Conservation (phyloP, 257 asterid species). For the Parsonsia alboflavescens region DNA sequence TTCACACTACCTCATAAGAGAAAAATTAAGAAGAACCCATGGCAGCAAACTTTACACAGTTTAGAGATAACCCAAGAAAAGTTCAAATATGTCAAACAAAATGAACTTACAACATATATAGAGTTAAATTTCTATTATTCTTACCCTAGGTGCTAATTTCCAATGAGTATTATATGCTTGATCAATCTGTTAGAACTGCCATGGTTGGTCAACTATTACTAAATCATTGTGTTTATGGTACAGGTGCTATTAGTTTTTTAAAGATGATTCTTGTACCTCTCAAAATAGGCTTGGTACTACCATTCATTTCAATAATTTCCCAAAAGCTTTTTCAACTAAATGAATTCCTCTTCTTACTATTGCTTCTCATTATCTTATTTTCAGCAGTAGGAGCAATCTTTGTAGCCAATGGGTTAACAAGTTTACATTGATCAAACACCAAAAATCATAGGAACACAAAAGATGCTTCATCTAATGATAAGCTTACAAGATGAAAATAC, state of each 20-base stretch:
- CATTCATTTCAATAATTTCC: neutral
- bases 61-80: neutral
- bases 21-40: too few relatives aligned
- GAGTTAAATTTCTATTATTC: neutral
- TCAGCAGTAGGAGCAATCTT: constrained; percentile 95
- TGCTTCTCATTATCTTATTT: constrained; percentile 15
- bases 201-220: neutral
- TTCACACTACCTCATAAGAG: neutral
- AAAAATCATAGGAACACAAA: too few relatives aligned
- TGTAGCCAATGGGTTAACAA: too few relatives aligned
- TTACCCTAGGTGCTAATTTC: neutral
- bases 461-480: too few relatives aligned
- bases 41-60: neutral
- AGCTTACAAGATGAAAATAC: too few relatives aligned
- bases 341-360: constrained; percentile 11
- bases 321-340: neutral
- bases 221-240: constrained; percentile 16
- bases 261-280: constrained; percentile 56
- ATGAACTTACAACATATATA: neutral
- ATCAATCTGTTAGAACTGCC: neutral
- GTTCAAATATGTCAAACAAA: neutral
- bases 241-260: constrained; percentile 75
- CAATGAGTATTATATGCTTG: neutral
- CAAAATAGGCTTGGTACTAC: constrained; percentile 70
- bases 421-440: too few relatives aligned